Evolutionary conservation across 78 protist species (phyloP).

Genomic region (Dictyostelium capitatum): DNA sequence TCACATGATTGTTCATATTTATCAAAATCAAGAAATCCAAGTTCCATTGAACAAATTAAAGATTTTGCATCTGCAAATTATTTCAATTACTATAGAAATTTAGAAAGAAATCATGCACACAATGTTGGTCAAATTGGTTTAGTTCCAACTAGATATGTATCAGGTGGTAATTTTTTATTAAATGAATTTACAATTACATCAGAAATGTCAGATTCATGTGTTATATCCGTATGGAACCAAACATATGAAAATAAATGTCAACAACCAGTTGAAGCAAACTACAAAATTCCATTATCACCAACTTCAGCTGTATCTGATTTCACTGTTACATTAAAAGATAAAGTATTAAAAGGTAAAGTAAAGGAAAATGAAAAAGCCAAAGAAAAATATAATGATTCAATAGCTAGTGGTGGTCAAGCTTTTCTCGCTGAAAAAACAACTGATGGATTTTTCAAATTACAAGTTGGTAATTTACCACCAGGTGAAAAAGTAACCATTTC

Average conservation of each 20-base stretch:
- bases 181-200: slow-evolving; percentile 29
- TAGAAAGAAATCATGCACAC: neutral
- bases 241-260: neutral
- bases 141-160: neutral
- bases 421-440: slow-evolving; percentile 53
- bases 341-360: slow-evolving; percentile 44
- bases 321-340: slow-evolving; percentile 34
- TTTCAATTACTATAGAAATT: slow-evolving; percentile 15
- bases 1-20: neutral
- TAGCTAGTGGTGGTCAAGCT: slow-evolving; percentile 69
- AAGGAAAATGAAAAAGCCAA: slow-evolving; percentile 52
- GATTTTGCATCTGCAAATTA: neutral
- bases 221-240: slow-evolving; percentile 24
- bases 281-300: slow-evolving; percentile 49
- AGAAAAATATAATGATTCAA: slow-evolving; percentile 35
- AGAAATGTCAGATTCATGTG: slow-evolving; percentile 21
- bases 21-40: neutral
- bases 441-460: slow-evolving; percentile 25
- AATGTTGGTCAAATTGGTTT: neutral
- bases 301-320: slow-evolving; percentile 12
- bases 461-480: slow-evolving; percentile 60
- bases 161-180: neutral
- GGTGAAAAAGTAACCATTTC: slow-evolving; percentile 22
- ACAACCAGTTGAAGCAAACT: slow-evolving; percentile 55
- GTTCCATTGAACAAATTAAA: neutral